Conservation (phyloP, 108 stramenopile species). For the Discostella stelligeroides region DNA sequence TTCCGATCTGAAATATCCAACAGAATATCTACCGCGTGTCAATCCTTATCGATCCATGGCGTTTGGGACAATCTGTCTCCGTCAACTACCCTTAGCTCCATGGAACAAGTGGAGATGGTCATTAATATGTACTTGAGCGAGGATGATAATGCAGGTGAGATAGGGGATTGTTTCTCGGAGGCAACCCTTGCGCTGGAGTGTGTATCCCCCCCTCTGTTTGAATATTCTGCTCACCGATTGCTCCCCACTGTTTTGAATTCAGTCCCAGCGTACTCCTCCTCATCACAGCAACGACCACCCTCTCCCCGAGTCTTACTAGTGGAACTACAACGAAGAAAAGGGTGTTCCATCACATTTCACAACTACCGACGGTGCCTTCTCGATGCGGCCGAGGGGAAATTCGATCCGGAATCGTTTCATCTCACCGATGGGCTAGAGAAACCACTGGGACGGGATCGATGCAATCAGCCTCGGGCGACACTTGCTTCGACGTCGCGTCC, state of each 20-base stretch:
- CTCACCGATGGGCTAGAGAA: conserved; percentile 41
- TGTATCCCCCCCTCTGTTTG: no score
- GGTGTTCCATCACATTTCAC: conserved; percentile 80
- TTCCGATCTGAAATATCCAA: conserved; percentile 38
- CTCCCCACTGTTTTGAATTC: background rate
- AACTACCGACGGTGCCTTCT: conserved; percentile 71
- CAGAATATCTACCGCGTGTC: conserved; percentile 45
- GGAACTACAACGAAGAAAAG: conserved; percentile 81
- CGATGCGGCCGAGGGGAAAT: conserved; percentile 80
- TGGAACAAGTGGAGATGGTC: conserved; percentile 49
- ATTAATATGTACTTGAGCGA: conserved; percentile 46
- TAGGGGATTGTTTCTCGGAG: background rate
- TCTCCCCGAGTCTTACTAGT: conserved; percentile 48
- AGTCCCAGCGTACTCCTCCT: background rate
- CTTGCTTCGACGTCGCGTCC: conserved; percentile 6
- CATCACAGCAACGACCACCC: conserved; percentile 12
- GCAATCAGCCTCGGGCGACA: conserved; percentile 44
- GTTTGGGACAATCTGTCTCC: conserved; percentile 47
- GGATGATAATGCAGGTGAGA: conserved; percentile 34
- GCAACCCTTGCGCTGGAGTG: background rate
- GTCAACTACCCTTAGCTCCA: conserved; percentile 37
- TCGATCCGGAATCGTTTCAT: conserved; percentile 51
- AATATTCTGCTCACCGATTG: background rate
- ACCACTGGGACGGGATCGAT: conserved; percentile 43
- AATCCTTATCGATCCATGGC: conserved; percentile 45